Conservation (phyloP, 495 filamentous ascomycete genomes). For the Aspergillus haitiensis region DNA sequence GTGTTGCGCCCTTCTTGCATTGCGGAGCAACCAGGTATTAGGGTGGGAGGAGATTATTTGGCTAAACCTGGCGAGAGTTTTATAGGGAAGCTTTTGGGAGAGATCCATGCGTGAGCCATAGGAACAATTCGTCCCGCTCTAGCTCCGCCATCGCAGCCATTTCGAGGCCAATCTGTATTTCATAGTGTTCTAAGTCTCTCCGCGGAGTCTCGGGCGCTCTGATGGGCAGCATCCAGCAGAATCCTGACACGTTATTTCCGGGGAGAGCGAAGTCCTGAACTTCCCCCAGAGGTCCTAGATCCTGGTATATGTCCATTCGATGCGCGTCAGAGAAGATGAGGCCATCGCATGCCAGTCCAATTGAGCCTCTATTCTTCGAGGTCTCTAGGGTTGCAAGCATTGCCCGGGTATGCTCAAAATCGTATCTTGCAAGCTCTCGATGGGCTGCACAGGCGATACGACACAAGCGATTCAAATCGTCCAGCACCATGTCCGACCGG, state of each 20-base stretch:
- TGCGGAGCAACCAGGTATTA: no score
- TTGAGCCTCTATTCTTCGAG: neutral
- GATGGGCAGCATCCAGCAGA: neutral
- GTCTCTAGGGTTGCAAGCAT: neutral
- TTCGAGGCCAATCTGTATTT: slow-evolving; percentile 3
- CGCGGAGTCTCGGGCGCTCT: neutral
- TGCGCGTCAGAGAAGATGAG: neutral
- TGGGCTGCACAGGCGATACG: neutral
- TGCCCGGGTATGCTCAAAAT: no score
- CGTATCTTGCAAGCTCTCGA: neutral
- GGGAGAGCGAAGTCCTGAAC: neutral
- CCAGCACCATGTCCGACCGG: neutral
- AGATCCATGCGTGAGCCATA: neutral
- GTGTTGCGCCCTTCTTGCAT: no score
- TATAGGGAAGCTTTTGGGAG: no score
- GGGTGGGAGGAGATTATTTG: no score
- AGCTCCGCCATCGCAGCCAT: neutral
- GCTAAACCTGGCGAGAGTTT: no score
- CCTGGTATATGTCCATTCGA: neutral
- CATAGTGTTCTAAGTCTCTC: neutral
- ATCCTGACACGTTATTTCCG: neutral
- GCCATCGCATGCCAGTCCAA: neutral
- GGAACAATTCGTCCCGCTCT: neutral
- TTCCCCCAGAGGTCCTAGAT: neutral
- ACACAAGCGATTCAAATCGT: neutral